These are phyloP conservation scores for Fimicolochytrium jonesii DNA, from an alignment of 192 early-diverging fungal genomes.

Conservation along the genomic window DNA sequence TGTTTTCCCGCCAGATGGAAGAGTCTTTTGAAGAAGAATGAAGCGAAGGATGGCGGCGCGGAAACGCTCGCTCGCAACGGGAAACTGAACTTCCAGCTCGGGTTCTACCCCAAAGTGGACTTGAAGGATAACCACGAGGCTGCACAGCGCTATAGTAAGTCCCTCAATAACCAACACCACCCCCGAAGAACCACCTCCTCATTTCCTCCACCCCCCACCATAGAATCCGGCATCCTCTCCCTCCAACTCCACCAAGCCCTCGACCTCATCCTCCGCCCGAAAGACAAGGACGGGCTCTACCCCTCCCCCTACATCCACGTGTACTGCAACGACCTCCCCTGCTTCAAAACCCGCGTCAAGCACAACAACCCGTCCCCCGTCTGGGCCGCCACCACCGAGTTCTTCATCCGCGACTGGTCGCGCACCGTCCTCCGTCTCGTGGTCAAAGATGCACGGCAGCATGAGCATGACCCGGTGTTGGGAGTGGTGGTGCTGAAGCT, in stretches of 20 bases:
- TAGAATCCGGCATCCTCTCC: constrained; percentile 15
- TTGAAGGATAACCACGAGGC: neutral
- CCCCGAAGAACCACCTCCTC: no score
- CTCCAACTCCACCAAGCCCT: constrained; percentile 25
- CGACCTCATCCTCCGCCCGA: constrained; percentile 23
- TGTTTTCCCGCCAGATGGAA: no score
- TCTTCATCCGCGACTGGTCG: constrained; percentile 25
- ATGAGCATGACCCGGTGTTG: constrained; percentile 28
- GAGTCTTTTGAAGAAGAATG: constrained; percentile 14
- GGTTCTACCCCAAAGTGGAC: constrained; percentile 26
- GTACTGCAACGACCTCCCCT: constrained; percentile 21
- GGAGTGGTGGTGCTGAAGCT: constrained; percentile 20
- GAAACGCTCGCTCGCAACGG: constrained; percentile 18
- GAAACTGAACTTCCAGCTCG: constrained; percentile 21
- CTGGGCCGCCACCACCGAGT: constrained; percentile 8
- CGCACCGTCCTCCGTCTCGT: constrained; percentile 16
- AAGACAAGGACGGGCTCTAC: constrained; percentile 25
- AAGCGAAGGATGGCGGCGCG: neutral
- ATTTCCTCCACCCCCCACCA: no score
- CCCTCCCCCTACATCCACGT: constrained; percentile 26
- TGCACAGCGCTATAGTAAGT: constrained; percentile 22
- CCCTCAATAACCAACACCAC: no score
- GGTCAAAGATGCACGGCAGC: constrained; percentile 21
- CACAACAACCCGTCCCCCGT: constrained; percentile 24
- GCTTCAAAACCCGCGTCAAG: constrained; percentile 22